Evolutionary conservation across 1,284 basidiomycete species (phyloP).

Genomic region (Marasmius oreades): DNA sequence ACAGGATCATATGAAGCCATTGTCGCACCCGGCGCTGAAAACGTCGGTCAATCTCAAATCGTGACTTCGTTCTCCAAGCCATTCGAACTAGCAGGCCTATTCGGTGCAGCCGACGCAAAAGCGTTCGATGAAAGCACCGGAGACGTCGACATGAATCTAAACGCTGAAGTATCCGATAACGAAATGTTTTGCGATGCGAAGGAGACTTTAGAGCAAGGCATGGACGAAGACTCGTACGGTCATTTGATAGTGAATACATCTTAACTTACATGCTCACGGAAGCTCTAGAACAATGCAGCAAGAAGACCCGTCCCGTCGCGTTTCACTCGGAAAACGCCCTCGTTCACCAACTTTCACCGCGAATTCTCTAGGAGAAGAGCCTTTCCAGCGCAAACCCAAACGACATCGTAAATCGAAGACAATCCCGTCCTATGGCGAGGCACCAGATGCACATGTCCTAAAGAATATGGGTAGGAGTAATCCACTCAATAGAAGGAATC

Average conservation of each 20-base stretch:
- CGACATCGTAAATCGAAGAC: constrained; percentile 54
- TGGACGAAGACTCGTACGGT: constrained; percentile 52
- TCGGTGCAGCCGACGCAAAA: constrained; percentile 70
- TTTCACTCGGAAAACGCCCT: constrained; percentile 35
- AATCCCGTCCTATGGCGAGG: constrained; percentile 46
- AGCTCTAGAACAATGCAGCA: constrained; percentile 14
- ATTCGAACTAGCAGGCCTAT: constrained; percentile 73
- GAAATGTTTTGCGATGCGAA: constrained; percentile 34
- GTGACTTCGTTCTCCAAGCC: constrained; percentile 62
- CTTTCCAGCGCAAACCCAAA: constrained; percentile 45
- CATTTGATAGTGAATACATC: constrained; percentile 4
- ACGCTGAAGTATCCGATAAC: constrained; percentile 16
- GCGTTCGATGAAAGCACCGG: constrained; percentile 45
- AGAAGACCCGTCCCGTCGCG: constrained; percentile 33
- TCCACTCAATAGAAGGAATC: constrained; percentile 49
- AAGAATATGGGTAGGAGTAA: constrained; percentile 46
- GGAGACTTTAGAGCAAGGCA: constrained; percentile 36
- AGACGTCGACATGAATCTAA: constrained; percentile 35
- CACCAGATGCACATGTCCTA: constrained; percentile 37
- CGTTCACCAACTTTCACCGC: constrained; percentile 33
- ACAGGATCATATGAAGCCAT: constrained; percentile 18
- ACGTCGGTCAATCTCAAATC: constrained; percentile 73
- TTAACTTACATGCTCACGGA: not conserved
- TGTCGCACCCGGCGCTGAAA: constrained; percentile 68
- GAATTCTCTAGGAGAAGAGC: constrained; percentile 6